Conservation (phyloP, 2,329 filamentous ascomycete species). For the Curvularia sp. region DNA sequence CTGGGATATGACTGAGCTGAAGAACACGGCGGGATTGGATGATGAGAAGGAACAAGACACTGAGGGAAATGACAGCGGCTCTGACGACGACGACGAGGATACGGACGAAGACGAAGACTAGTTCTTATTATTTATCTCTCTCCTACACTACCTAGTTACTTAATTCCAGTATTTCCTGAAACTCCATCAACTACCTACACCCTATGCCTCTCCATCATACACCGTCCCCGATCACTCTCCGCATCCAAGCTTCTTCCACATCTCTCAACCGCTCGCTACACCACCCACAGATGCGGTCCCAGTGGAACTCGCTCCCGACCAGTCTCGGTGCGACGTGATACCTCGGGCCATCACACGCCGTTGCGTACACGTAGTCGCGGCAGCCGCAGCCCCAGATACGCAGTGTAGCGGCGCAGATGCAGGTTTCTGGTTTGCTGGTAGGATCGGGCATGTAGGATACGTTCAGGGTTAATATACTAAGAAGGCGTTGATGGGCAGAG, state of each 20-base stretch:
- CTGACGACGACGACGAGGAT: neutral
- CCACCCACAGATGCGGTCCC: neutral
- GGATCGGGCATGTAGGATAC: neutral
- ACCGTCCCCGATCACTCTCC: neutral
- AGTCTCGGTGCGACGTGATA: conserved; percentile 2
- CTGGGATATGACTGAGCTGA: conserved; percentile 55
- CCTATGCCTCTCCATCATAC: too few relatives aligned
- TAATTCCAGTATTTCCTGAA: too few relatives aligned
- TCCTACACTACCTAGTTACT: too few relatives aligned
- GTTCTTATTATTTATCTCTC: neutral
- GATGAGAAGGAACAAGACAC: neutral
- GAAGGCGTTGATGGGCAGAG: neutral
- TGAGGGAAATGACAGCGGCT: neutral
- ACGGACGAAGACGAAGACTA: neutral
- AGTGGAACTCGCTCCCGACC: neutral
- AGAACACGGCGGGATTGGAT: conserved; percentile 39
- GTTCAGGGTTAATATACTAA: neutral
- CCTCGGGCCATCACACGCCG: neutral
- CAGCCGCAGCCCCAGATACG: conserved; percentile 8
- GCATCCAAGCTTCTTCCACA: neutral
- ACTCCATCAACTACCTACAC: too few relatives aligned
- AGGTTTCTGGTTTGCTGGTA: neutral
- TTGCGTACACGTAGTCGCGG: neutral
- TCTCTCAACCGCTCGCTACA: neutral
- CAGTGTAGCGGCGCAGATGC: neutral